A percentile compares a stretch with the other conserved stretches of the same genome.
Evolutionary conservation across 75 land plant genomes (phyloP).

Genomic region (Chamaecyparis obtusa): DNA sequence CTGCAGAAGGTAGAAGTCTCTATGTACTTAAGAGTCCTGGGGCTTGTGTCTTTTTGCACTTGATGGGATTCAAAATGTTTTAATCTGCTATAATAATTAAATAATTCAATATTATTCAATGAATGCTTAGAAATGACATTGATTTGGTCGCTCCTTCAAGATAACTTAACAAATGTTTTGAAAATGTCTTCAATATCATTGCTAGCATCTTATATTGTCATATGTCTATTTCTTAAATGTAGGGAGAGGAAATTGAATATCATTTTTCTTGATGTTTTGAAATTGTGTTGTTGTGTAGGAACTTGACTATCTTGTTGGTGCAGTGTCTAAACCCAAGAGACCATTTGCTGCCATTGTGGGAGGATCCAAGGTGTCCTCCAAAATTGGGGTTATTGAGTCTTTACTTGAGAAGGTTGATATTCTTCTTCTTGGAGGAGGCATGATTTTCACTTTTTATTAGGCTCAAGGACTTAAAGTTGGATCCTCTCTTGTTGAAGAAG

Average conservation of each 20-base stretch:
- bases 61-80: neutral
- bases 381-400: slow-evolving; percentile 90
- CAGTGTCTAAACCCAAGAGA: slow-evolving; percentile 66
- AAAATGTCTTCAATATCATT: neutral
- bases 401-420: slow-evolving; percentile 59
- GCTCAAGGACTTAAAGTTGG: slow-evolving; percentile 67
- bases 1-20: slow-evolving; percentile 72
- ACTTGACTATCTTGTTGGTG: slow-evolving; percentile 79
- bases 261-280: neutral
- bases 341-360: slow-evolving; percentile 96
- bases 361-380: slow-evolving; percentile 86
- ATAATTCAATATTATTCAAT: neutral
- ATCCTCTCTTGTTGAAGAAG: slow-evolving; percentile 73
- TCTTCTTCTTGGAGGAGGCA: slow-evolving; percentile 69
- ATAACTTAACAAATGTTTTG: neutral
- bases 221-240: neutral
- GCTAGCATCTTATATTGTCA: neutral
- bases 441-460: slow-evolving; percentile 79
- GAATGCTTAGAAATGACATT: neutral
- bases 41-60: neutral
- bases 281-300: slow-evolving; percentile 38
- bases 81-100: neutral
- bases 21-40: neutral
- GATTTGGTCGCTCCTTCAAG: neutral
- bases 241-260: neutral